Evolutionary conservation across 2,329 filamentous ascomycete species (phyloP).

Genomic region (Colletotrichum falcatum): DNA sequence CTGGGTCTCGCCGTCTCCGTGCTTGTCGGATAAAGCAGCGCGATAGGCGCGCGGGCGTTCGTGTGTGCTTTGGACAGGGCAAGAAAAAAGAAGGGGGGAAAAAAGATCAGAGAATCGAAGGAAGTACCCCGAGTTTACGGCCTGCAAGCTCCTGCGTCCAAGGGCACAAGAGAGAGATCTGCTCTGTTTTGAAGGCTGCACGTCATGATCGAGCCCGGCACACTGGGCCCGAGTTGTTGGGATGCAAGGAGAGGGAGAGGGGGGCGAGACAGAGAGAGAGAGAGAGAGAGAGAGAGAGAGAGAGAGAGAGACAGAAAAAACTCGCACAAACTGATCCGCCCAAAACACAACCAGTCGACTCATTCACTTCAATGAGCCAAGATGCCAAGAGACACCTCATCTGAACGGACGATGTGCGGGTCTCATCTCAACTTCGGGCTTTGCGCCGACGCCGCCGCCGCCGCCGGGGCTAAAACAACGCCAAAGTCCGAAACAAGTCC

Average conservation of each 20-base stretch:
- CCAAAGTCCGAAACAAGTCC: conserved; percentile 33
- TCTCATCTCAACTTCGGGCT: conserved; percentile 39
- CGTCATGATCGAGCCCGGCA: not conserved
- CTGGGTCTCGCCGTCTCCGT: conserved; percentile 40
- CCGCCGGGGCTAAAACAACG: not conserved
- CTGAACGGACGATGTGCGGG: conserved; percentile 10
- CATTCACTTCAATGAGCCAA: not conserved
- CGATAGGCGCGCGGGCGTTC: not conserved
- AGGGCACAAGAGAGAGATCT: not conserved
- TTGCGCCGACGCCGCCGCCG: conserved; percentile 27
- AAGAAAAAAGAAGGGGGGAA: too few species aligned
- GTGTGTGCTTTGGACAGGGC: not conserved
- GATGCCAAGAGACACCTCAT: not conserved
- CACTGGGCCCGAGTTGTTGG: not conserved
- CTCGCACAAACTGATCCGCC: too few species aligned
- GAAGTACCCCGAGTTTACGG: not conserved
- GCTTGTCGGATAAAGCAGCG: conserved; percentile 20
- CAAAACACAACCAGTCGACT: not conserved
- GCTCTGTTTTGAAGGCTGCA: not conserved
- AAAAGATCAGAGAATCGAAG: not conserved
- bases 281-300: not conserved
- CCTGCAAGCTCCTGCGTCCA: not conserved
- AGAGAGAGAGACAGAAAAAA: too few species aligned
- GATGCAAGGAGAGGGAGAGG: not conserved
- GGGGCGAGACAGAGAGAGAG: too few species aligned